Evolutionary conservation across 2,329 filamentous ascomycete species (phyloP).

Genomic region (Phialophora chinensis): DNA sequence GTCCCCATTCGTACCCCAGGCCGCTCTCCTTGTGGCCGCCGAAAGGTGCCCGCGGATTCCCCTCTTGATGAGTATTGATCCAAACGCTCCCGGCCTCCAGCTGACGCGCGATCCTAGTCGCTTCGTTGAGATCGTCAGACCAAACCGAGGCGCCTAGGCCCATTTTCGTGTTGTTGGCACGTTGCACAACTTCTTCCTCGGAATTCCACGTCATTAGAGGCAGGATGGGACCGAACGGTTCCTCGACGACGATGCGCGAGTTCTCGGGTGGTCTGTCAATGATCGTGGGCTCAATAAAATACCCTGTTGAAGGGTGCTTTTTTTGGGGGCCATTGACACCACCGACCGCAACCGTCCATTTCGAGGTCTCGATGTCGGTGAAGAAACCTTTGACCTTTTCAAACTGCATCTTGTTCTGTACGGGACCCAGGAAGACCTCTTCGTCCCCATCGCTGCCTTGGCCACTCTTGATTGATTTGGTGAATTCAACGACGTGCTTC

Average conservation of each 20-base stretch:
- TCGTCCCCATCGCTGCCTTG: constrained; percentile 45
- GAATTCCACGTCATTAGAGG: background rate
- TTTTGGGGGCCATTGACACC: constrained; percentile 47
- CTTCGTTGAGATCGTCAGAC: background rate
- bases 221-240: constrained; percentile 55
- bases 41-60: constrained; percentile 26
- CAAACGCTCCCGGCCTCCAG: constrained; percentile 62
- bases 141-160: constrained; percentile 3
- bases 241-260: constrained; percentile 62
- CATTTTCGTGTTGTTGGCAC: background rate
- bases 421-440: constrained; percentile 62
- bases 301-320: constrained; percentile 46
- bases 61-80: constrained; percentile 23
- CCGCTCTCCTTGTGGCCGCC: constrained; percentile 41
- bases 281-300: constrained; percentile 65
- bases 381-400: constrained; percentile 64
- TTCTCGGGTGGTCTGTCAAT: constrained; percentile 63
- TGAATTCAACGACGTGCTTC: constrained; percentile 52
- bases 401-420: constrained; percentile 71
- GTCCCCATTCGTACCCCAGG: constrained; percentile 40
- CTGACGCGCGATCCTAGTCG: constrained; percentile 54
- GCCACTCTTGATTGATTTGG: constrained; percentile 41
- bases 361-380: constrained; percentile 60
- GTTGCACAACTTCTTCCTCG: background rate
- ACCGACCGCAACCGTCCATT: constrained; percentile 60